Evolutionary conservation across 2,329 filamentous ascomycete species (phyloP).

Genomic region (Beauveria brongniartii): DNA sequence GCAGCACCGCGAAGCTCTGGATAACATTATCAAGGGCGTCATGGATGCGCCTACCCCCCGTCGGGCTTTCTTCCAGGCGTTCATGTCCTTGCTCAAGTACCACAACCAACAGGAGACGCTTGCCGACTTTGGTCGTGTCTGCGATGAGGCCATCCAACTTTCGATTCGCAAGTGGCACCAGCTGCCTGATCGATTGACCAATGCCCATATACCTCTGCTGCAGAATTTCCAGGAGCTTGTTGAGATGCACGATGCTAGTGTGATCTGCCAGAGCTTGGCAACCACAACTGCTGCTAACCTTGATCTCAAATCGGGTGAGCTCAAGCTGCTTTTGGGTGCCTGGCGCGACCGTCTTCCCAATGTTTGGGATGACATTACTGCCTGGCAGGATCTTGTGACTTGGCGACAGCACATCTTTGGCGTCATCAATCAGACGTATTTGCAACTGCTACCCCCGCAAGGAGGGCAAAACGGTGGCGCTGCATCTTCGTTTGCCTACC

Average conservation of each 20-base stretch:
- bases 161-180: constrained; percentile 99
- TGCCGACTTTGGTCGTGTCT: constrained; percentile 78
- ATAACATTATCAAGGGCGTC: constrained; percentile 90
- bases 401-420: constrained; percentile 99
- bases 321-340: constrained; percentile 86
- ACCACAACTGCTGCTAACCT: constrained; percentile 78
- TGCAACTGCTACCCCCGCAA: constrained; percentile 72
- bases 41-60: constrained; percentile 95
- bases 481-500: constrained; percentile 83
- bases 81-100: constrained; percentile 91
- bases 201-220: constrained; percentile 87
- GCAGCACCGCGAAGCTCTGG: constrained; percentile 80
- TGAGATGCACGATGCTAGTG: constrained; percentile 92
- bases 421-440: constrained; percentile 89
- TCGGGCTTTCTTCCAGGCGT: constrained; percentile 94
- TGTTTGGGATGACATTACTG: constrained; percentile 98
- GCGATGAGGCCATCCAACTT: constrained; percentile 94
- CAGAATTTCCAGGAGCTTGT: constrained; percentile 98
- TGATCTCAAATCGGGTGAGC: constrained; percentile 88
- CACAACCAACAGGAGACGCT: constrained; percentile 77
- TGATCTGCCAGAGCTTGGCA: constrained; percentile 86
- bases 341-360: constrained; percentile 96
- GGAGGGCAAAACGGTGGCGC: constrained; percentile 70
- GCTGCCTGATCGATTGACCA: constrained; percentile 85
- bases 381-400: constrained; percentile 98